Evolutionary conservation across 257 asterid species (phyloP).

Genomic region (Paraleonurus japonicus): DNA sequence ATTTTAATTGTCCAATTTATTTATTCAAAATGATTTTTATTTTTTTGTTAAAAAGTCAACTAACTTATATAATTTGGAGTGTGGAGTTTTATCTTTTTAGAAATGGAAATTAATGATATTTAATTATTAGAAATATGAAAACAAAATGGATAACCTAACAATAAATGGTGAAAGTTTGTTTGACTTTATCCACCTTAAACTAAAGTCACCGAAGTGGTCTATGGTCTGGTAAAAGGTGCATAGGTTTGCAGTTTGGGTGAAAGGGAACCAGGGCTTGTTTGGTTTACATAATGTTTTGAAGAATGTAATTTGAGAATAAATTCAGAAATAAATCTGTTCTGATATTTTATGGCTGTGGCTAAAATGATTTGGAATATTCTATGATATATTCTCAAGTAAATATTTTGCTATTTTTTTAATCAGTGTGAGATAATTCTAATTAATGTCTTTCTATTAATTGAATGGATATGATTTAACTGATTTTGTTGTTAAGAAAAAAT

Average conservation of each 20-base stretch:
- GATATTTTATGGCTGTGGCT: neutral
- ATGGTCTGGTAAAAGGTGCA: neutral
- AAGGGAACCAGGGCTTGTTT: neutral
- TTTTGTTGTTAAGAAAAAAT: neutral
- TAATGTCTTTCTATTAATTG: neutral
- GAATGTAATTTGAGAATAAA: neutral
- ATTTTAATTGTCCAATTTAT: no score
- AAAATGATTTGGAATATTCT: neutral
- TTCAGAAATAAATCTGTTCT: no score
- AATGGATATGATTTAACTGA: neutral
- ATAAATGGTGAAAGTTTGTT: neutral
- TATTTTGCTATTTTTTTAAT: neutral
- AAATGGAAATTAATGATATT: neutral
- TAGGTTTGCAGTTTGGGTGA: neutral
- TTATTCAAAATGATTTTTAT: no score
- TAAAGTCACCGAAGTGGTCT: conserved; percentile 1
- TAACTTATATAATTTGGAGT: no score
- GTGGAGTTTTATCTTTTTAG: no score
- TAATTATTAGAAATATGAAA: neutral
- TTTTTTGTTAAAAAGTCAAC: no score
- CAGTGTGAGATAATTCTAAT: neutral
- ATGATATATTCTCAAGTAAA: neutral
- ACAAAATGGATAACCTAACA: neutral
- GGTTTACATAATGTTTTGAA: neutral
- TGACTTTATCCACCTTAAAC: conserved; percentile 4